Percentiles rank a stretch among this genome's conserved stretches.
phyloP scores from a whole-genome alignment of 441 rosid species.

The Aleurites moluccanus region DNA sequence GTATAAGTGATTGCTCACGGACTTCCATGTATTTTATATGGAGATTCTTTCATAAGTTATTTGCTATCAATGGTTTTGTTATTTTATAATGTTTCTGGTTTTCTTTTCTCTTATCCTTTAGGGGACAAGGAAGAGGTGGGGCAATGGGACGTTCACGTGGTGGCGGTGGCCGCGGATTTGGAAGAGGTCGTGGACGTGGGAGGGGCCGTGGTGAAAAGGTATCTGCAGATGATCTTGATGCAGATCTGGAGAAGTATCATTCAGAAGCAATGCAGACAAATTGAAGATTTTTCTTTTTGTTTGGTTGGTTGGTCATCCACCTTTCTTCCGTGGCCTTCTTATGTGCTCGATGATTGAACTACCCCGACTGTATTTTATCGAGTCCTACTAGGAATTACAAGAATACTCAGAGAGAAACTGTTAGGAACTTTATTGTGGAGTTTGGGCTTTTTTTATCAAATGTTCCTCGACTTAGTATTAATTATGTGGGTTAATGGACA shows the following conservation, averaged over 20 bases:
- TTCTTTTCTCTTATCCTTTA: conserved; percentile 20
- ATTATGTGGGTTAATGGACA: conserved; percentile 39
- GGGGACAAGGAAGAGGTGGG: conserved; percentile 59
- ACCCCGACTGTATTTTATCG: conserved; percentile 27
- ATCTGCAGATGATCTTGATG: conserved; percentile 93
- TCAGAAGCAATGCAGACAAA: conserved; percentile 72
- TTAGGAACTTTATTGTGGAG: conserved; percentile 36
- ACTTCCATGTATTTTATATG: conserved; percentile 18
- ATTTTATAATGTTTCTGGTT: not conserved
- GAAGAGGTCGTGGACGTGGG: conserved; percentile 72
- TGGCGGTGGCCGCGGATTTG: conserved; percentile 50
- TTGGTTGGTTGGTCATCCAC: conserved; percentile 25
- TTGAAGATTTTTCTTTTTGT: conserved; percentile 35
- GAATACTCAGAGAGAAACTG: conserved; percentile 32
- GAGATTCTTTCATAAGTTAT: not conserved
- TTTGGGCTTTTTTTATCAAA: conserved; percentile 38
- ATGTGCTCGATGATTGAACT: conserved; percentile 39
- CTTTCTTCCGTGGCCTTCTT: conserved; percentile 31
- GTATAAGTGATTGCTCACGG: not conserved
- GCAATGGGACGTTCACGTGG: conserved; percentile 54
- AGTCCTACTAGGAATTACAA: conserved; percentile 27
- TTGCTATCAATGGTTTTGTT: not conserved
- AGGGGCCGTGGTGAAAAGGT: conserved; percentile 74
- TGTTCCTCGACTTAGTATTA: conserved; percentile 41
- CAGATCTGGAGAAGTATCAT: conserved; percentile 86